phyloP scores from a whole-genome alignment of 2,329 filamentous ascomycete species.

The Hymenoscyphus occultus region DNA sequence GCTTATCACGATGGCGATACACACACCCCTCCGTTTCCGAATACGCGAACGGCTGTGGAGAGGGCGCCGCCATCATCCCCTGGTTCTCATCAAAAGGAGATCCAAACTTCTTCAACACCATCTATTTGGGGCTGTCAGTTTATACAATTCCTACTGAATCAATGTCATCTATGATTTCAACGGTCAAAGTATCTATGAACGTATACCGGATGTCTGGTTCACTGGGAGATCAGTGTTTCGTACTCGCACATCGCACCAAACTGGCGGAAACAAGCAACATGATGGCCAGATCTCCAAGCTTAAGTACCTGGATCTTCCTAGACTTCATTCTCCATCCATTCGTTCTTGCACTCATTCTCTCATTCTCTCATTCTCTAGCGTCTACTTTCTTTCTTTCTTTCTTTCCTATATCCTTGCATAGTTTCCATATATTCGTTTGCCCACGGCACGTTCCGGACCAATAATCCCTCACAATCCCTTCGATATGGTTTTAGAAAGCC shows the following conservation, averaged over 20 bases:
- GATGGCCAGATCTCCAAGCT: not conserved
- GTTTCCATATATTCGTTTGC: not conserved
- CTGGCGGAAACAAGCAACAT: not conserved
- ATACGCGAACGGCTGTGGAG: too few species aligned
- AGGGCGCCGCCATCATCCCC: too few species aligned
- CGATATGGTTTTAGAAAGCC: not conserved
- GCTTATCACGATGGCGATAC: too few species aligned
- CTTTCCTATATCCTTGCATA: not conserved
- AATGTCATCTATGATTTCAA: too few species aligned
- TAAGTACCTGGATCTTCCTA: not conserved
- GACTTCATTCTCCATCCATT: not conserved
- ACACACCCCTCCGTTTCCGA: too few species aligned
- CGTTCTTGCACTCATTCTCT: not conserved
- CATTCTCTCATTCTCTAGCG: not conserved
- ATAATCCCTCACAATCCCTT: not conserved
- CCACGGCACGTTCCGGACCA: not conserved
- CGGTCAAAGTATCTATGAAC: too few species aligned
- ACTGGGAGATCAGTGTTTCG: not conserved
- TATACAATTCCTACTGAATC: too few species aligned
- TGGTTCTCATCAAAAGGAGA: too few species aligned
- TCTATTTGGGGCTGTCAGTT: too few species aligned
- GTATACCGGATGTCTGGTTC: too few species aligned
- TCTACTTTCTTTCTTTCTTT: not conserved
- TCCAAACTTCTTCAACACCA: too few species aligned
- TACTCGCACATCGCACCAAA: not conserved